phyloP scores from a whole-genome alignment of 805 yeast species.

The Yamadazyma endophytica region DNA sequence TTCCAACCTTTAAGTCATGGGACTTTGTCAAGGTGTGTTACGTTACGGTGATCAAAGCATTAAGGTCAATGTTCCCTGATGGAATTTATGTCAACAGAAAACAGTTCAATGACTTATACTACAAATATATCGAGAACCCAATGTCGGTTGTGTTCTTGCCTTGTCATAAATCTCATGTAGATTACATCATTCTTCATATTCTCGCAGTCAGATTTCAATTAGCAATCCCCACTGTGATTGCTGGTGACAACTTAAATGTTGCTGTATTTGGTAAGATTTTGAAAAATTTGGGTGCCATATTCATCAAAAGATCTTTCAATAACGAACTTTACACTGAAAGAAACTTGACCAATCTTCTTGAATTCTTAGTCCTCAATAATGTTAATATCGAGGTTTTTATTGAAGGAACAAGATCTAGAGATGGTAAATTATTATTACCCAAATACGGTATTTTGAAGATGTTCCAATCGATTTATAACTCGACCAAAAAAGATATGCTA shows the following conservation, averaged over 20 bases:
- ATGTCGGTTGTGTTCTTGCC: slow-evolving; percentile 50
- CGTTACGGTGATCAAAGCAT: slow-evolving; percentile 29
- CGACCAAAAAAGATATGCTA: slow-evolving; percentile 36
- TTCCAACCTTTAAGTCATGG: slow-evolving; percentile 27
- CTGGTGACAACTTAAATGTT: slow-evolving; percentile 64
- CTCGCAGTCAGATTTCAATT: slow-evolving; percentile 50
- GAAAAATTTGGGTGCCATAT: slow-evolving; percentile 52
- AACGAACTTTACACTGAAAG: slow-evolving; percentile 43
- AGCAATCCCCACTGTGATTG: slow-evolving; percentile 54
- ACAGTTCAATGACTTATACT: slow-evolving; percentile 26
- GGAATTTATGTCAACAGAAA: slow-evolving; percentile 36
- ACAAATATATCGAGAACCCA: slow-evolving; percentile 32
- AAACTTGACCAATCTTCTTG: slow-evolving; percentile 45
- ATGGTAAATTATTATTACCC: slow-evolving; percentile 60
- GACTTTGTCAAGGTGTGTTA: slow-evolving; percentile 31
- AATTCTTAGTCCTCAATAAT: slow-evolving; percentile 45
- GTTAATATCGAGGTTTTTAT: slow-evolving; percentile 55
- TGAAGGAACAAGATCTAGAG: slow-evolving; percentile 64
- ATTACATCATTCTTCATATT: slow-evolving; percentile 55
- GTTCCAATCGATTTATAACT: slow-evolving; percentile 41
- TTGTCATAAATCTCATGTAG: slow-evolving; percentile 60
- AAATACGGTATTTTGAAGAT: slow-evolving; percentile 59
- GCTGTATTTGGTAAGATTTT: slow-evolving; percentile 50
- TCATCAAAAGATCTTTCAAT: slow-evolving; percentile 48
- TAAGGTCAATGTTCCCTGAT: slow-evolving; percentile 36